Evolutionary conservation across 1,139 yeast species (phyloP), one percentile per base, ranked within the genome.

Genomic region (Blastobotrys buckinghamii): DNA sequence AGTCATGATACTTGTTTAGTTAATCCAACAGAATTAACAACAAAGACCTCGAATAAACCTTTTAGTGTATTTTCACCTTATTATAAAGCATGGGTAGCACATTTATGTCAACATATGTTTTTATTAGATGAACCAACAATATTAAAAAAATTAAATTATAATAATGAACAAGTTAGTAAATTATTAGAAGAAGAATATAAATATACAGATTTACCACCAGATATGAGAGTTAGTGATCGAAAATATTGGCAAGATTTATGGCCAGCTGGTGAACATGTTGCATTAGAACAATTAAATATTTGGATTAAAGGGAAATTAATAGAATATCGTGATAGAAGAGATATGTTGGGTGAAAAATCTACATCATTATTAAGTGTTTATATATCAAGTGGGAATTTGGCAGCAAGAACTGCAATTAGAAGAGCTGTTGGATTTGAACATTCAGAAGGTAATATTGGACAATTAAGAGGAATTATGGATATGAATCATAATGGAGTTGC

Each of bases 11-110:
- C 70, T 29, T 76, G 81, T 49, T 69, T 75, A 10, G 74, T 77
- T 7, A 62, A 62, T 19, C 82, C 82, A 0, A 74, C 75, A 0
- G 57, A 55, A 8, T 59, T 78, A 45, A 62, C 60, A 6, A 68
- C 79, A 0, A 69, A 71, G 19, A 39, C 45, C 35, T 70, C 71
- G 49, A 78, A 78, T 1, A 68, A 73, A 1, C 78, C 73, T 40
- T 75, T 71, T 50, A 70, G 76, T 2, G 77, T 77, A 3, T 78
- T 77, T 56, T 71, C 79, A 3, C 81, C 81, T 0, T 78, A 77
- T 77, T 76, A 68, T 59, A 69, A 68, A 47, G 69, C 71, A 15
- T 78, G 82, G 82, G 58, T 64, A 3, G 58, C 60, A 8, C 57
- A 64, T 44, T 20, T 52, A 27, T 30, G 44, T 19, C 44, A 45